These are phyloP conservation scores for Begonia loranthoides DNA, from an alignment of 306 rosid genomes.

Conservation along the genomic window DNA sequence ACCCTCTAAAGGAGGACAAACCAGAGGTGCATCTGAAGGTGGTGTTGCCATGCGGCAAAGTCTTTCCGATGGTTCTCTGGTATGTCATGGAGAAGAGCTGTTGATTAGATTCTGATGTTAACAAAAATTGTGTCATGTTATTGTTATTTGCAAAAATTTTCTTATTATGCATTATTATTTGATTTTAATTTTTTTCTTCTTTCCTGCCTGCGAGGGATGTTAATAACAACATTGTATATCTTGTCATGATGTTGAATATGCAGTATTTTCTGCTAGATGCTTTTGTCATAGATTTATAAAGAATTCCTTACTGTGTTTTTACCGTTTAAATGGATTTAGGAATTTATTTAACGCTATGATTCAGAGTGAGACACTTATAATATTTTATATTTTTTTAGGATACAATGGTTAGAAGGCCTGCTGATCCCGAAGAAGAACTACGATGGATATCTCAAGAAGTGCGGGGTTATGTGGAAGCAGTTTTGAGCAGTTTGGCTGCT, in stretches of 20 bases:
- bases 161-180: no score
- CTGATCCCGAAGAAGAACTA: conserved; percentile 97
- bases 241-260: no score
- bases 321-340: no score
- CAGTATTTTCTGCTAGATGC: no score
- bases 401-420: conserved; percentile 85
- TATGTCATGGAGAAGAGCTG: conserved; percentile 17
- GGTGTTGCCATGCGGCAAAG: conserved; percentile 61
- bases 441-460: conserved; percentile 99
- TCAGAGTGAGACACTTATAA: not conserved
- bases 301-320: no score
- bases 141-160: not conserved
- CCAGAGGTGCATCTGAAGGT: conserved; percentile 42
- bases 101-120: no score
- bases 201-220: no score
- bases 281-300: no score
- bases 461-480: conserved; percentile 97
- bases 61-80: conserved; percentile 93
- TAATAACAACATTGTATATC: no score
- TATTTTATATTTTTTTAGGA: conserved; percentile 27
- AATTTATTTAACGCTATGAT: not conserved
- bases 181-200: no score
- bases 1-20: conserved; percentile 62
- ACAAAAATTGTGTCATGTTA: not conserved
- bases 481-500: conserved; percentile 95